Base-by-base conservation (phyloP, 1,284 basidiomycete species). In the Ceratobasidium papillatum region DNA sequence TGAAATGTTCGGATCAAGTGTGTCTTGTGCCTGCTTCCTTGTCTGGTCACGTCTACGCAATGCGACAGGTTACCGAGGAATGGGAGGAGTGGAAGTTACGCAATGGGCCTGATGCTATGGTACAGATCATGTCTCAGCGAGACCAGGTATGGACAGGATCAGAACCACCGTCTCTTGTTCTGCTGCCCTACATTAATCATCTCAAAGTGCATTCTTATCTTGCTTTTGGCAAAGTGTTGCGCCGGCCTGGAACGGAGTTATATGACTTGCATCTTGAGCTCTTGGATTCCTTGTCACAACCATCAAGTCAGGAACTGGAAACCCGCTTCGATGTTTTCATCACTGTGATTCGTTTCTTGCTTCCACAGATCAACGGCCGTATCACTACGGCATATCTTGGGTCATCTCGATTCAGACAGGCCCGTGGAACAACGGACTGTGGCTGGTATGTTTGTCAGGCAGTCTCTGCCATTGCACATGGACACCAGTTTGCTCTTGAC, bases 401-500 rank as follows among this genome's bases (percentile, higher is more conserved):
- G 5, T 32, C 47, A 8, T 5, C 27, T 11, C 25, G 32, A 0
- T 65, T 34, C 11, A 27, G 30, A 0, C 63, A 65, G 36, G 45
- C 47, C 3, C 32, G 27, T 2, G 63, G 63, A 12, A 9, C 30
- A 0, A n/a, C n/a, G 1, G 49, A 65, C n/a, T 65, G 63, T 14
- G 63, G 63, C 1, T 65, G 30, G 3, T 65, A 51, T 36, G 63
- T 65, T 19, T 49, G 63, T n/a, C 63, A 65, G 25, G 63, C 63
- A 1, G 47, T 38, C 0, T 65, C 63, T 36, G 25, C 63, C 1
- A n/a, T 65, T 12, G 41, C 17, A 0, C 22, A 38, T 49, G 47
- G 47, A 17, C 47, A n/a, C 17, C 4, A 22, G 9, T 8, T n/a
- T 9, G 47, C 47, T 7, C 19, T 19, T 30, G 25, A 11, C 54